Evolutionary conservation across 164 flowering plant species (phyloP), one percentile per base, ranked within the genome.

Genomic region (Vitis rotundifolia): DNA sequence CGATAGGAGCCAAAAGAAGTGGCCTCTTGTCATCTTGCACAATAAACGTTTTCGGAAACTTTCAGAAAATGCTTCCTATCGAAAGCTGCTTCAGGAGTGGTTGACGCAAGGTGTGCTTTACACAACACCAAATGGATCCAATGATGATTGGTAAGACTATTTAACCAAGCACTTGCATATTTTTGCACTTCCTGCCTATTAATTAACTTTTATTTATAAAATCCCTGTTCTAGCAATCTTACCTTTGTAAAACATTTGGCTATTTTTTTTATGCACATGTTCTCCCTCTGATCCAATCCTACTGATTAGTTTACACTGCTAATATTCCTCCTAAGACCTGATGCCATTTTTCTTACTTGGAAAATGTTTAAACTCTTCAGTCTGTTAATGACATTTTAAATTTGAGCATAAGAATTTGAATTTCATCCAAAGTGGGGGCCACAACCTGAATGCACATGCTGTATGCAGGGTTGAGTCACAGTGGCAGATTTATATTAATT

Each of bases 131-230:
- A 76, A 65, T 80, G 99, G 99, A 68, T 92, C 99, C 9, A 94
- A 94, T 79, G 99, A 94, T 80, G 99, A 92, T 82, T 92, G 99
- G 99, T 94, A 89, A 48, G 75, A 14, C 48, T 18, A n/a, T 49
- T 9, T 57, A 2, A 15, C 11, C 54, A 9, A 29, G 26, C 48
- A 9, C 26, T 62, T 60, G 28, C 59, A 6, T 56, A 7, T 11
- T 2, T 54, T 64, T 55, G 49, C 26, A 9, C 54, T 0, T 13
- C 44, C 12, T 50, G 31, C 9, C 11, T 53, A 13, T 9, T 53
- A 6, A 53, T 53, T 37, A 37, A 37, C 7, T 37, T 37, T 37
- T 37, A 5, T 37, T 37, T 37, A 37, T 37, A 6, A 37, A 6
- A 37, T 37, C 7, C 44, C 44, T 37, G 44, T 37, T 37, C 44